These are phyloP conservation scores for Pythium guiyangense DNA, from an alignment of 352 stramenopile species.

Conservation along the genomic window DNA sequence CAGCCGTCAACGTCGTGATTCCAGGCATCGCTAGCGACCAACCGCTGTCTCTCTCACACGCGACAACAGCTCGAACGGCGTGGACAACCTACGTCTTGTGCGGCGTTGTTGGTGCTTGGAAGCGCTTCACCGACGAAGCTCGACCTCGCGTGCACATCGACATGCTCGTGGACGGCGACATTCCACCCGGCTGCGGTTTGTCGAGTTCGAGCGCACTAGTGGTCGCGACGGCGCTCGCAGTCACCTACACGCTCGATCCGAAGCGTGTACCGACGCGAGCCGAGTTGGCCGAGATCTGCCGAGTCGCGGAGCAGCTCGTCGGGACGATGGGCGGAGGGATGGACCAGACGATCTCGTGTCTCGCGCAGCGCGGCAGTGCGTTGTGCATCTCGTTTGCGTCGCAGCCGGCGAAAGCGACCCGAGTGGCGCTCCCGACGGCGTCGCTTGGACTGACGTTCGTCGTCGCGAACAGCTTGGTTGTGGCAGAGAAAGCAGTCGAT, in stretches of 20 bases:
- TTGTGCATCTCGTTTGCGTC: slow-evolving; percentile 64
- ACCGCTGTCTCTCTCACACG: no score
- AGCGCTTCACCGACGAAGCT: no score
- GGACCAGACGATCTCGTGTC: slow-evolving; percentile 73
- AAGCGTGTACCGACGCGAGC: no score
- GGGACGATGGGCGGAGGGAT: slow-evolving; percentile 81
- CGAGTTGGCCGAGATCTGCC: no score
- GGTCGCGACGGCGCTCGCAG: slow-evolving; percentile 52
- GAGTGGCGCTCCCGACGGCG: slow-evolving; percentile 27
- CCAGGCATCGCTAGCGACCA: background rate
- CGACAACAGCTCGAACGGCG: background rate
- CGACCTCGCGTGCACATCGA: slow-evolving; percentile 4
- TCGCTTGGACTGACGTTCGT: slow-evolving; percentile 48
- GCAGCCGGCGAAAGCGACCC: slow-evolving; percentile 1
- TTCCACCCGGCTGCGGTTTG: slow-evolving; percentile 67
- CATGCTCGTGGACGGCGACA: slow-evolving; percentile 59
- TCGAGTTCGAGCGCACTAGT: slow-evolving; percentile 82
- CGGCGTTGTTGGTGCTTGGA: slow-evolving; percentile 20
- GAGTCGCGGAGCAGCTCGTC: slow-evolving; percentile 63
- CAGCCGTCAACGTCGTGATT: slow-evolving; percentile 7
- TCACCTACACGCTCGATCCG: no score
- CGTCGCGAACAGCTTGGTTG: no score
- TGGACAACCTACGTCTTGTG: slow-evolving; percentile 44
- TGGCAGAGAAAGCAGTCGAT: slow-evolving; percentile 84
- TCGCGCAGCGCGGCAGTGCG: slow-evolving; percentile 40